Conservation (phyloP, 2,329 filamentous ascomycete species). For the Myriosclerotinia scirpicola region DNA sequence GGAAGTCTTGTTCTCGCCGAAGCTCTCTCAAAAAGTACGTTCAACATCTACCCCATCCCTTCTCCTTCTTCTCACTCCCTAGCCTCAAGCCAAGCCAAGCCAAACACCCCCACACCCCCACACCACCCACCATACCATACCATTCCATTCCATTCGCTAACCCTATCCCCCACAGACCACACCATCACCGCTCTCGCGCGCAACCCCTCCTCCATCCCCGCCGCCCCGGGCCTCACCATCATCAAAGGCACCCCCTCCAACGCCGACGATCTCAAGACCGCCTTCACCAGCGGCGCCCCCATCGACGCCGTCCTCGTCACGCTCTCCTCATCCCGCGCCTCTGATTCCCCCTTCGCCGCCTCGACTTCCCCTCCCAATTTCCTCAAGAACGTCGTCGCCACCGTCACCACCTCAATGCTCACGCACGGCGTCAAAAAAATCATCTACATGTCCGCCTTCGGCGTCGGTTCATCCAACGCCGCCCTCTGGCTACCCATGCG, state of each 20-base stretch:
- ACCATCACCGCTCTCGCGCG: conserved; percentile 50
- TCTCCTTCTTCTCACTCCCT: neutral
- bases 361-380: conserved; percentile 12
- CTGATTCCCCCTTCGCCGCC: conserved; percentile 50
- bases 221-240: conserved; percentile 42
- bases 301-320: conserved; percentile 49
- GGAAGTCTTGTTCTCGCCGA: conserved; percentile 47
- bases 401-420: conserved; percentile 41
- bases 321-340: conserved; percentile 48
- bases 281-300: conserved; percentile 29
- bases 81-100: too few species aligned
- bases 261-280: neutral
- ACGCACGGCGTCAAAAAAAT: conserved; percentile 43
- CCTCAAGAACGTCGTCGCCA: conserved; percentile 5
- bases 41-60: neutral
- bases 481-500: conserved; percentile 47
- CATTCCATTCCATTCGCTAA: conserved; percentile 10
- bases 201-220: conserved; percentile 40
- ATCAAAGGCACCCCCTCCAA: conserved; percentile 40
- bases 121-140: neutral
- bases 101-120: neutral
- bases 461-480: conserved; percentile 48
- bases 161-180: conserved; percentile 40
- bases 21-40: conserved; percentile 39
- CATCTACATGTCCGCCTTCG: conserved; percentile 52